Evolutionary conservation across 2,329 filamentous ascomycete genomes (phyloP), one percentile per base, ranked within the genome.

Genomic region (Penicillium sp.): DNA sequence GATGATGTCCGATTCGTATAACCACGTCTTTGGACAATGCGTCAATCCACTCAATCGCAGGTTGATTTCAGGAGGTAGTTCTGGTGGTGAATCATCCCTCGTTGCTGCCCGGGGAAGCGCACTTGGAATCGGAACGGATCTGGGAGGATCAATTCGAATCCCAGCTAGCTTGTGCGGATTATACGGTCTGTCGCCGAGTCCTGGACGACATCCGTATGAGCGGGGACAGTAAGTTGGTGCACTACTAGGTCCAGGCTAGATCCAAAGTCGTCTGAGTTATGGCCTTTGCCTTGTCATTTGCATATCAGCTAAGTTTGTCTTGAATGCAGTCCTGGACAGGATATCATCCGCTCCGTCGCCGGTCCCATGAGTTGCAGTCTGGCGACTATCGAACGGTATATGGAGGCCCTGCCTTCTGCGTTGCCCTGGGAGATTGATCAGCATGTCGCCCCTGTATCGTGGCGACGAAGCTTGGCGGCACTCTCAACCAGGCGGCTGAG

Each of bases 101-200:
- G 69, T 80, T 13, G 70, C 70, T 3, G 62, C 78, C 2, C 63
- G 65, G 47, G 79, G 78, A 3, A 74, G 72, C 38, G 69, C 75
- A 1, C 65, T 78, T 4, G 78, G 77, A 1, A 76, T 79, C 58
- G 78, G 78, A 2, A 80, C 77, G 1, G 78, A 80, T 49, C 57
- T 65, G 49, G 77, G 77, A 18, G 77, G 78, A 29, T 75, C 71
- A 24, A 76, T 80, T 45, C 70, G 79, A 1, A 78, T 81, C 39
- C 79, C 79, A 1, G 70, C 76, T 9, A 76, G 75, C 6, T 76
- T 81, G 66, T 76, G 79, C 47, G 78, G 78, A 1, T 54, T 80
- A 1, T 81, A 74, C 54, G 77, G 75, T 0, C 55, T 75, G 27
- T 68, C 67, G 37, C 70, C 73, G 1, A 73, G 67, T 4, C 54